Percentiles rank a stretch among this genome's conserved stretches.
Conservation (phyloP, 371 early-diverging fungal genomes). For the Capillidium heterosporum region DNA sequence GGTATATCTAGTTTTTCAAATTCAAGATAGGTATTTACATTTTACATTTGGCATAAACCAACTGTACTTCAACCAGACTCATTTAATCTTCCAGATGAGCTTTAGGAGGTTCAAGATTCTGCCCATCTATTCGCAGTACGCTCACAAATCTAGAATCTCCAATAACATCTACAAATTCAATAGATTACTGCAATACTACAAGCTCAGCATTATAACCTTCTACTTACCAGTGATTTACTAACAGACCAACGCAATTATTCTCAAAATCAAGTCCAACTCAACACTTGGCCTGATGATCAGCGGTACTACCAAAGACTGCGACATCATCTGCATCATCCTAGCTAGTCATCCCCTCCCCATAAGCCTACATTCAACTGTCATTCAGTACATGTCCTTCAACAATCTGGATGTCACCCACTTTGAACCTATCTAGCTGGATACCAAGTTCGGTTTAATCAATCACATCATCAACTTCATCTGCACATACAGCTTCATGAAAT, state of each 20-base stretch:
- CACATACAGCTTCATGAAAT: conserved; percentile 95
- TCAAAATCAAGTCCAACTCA: conserved; percentile 33
- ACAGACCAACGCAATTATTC: conserved; percentile 51
- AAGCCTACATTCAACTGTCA: conserved; percentile 76
- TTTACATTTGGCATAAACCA: neutral
- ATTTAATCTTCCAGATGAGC: conserved; percentile 65
- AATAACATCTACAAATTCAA: conserved; percentile 92
- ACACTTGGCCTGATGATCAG: conserved; percentile 70
- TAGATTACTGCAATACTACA: conserved; percentile 58
- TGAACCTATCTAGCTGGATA: conserved; percentile 77
- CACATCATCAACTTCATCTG: conserved; percentile 77
- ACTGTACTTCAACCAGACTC: conserved; percentile 38
- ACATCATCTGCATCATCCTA: conserved; percentile 71
- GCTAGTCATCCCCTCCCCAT: conserved; percentile 90
- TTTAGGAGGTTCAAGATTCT: conserved; percentile 67
- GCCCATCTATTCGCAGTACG: conserved; percentile 78
- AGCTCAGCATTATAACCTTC: conserved; percentile 53
- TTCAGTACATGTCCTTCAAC: conserved; percentile 94
- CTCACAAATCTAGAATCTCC: conserved; percentile 44
- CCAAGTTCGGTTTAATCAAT: conserved; percentile 78
- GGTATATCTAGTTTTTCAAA: conserved; percentile 46
- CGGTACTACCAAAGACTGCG: conserved; percentile 52
- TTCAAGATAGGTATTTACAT: conserved; percentile 35
- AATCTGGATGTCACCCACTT: conserved; percentile 82
- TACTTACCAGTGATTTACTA: conserved; percentile 86